Percentiles rank a stretch among this genome's conserved stretches.
phyloP scores from a whole-genome alignment of 2,329 filamentous ascomycete genomes.

The Iodosphaeria phyllophila region DNA sequence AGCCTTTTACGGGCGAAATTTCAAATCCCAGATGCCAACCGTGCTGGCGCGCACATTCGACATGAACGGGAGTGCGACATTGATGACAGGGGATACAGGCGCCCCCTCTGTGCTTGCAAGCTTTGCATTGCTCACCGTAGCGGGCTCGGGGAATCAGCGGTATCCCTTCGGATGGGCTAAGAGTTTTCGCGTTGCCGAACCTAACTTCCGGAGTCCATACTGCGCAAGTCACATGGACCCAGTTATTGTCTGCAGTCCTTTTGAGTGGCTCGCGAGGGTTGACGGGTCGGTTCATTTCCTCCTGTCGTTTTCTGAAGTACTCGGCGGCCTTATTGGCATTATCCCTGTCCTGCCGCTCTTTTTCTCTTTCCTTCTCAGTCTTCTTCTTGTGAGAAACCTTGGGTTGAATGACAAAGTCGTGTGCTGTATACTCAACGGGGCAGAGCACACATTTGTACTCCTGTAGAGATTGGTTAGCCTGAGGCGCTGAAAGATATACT shows the following conservation, averaged over 20 bases:
- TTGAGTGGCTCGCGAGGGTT: slow-evolving; percentile 84
- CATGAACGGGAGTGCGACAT: slow-evolving; percentile 55
- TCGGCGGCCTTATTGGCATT: slow-evolving; percentile 61
- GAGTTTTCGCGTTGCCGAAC: slow-evolving; percentile 65
- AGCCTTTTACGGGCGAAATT: slow-evolving; percentile 74
- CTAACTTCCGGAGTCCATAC: slow-evolving; percentile 85
- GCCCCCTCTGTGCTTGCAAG: slow-evolving; percentile 58
- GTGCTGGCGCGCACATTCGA: slow-evolving; percentile 74
- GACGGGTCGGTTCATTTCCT: slow-evolving; percentile 64
- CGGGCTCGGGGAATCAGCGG: slow-evolving; percentile 56
- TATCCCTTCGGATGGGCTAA: slow-evolving; percentile 82
- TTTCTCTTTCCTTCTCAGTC: slow-evolving; percentile 76
- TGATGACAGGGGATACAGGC: slow-evolving; percentile 71
- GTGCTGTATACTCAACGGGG: slow-evolving; percentile 61
- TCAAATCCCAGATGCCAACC: slow-evolving; percentile 81
- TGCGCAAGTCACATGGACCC: slow-evolving; percentile 90
- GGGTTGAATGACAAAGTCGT: slow-evolving; percentile 69
- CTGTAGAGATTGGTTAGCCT: slow-evolving; percentile 21
- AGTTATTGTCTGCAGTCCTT: slow-evolving; percentile 89
- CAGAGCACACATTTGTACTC: slow-evolving; percentile 89
- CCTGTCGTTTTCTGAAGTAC: slow-evolving; percentile 68
- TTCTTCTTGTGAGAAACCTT: slow-evolving; percentile 73
- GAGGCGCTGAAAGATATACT: slow-evolving; percentile 3
- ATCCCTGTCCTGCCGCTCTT: slow-evolving; percentile 72
- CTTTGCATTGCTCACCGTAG: slow-evolving; percentile 64